Percentiles rank a stretch among this genome's conserved stretches.
Conservation (phyloP, 1,284 basidiomycete species). For the Nidula niveotomentosa region DNA sequence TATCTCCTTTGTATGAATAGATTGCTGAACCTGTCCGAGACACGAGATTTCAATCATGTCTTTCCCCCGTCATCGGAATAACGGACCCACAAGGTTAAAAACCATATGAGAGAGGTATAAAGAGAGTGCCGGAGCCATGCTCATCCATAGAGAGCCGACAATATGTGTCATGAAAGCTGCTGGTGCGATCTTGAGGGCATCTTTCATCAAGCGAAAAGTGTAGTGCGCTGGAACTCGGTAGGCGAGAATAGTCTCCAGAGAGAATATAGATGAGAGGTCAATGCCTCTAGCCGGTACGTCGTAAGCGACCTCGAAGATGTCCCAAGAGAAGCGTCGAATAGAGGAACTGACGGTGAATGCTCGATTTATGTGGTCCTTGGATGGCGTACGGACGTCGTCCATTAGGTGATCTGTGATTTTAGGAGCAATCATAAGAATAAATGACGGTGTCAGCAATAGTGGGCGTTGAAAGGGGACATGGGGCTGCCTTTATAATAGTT, state of each 20-base stretch:
- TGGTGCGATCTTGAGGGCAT: conserved; percentile 28
- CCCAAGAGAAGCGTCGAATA: conserved; percentile 19
- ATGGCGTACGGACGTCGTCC: no score
- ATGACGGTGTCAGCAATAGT: no score
- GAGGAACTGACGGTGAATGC: no score
- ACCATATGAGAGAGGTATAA: conserved; percentile 20
- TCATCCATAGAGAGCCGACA: conserved; percentile 21
- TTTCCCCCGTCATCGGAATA: neutral
- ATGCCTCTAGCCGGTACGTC: conserved; percentile 9
- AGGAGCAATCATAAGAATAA: no score
- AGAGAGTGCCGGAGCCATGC: conserved; percentile 23
- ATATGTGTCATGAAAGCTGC: conserved; percentile 21
- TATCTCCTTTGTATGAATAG: conserved; percentile 1
- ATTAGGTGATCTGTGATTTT: no score
- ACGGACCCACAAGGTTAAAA: conserved; percentile 20
- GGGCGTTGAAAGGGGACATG: no score
- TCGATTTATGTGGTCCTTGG: no score
- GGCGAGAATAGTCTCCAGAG: neutral
- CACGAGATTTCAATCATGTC: no score
- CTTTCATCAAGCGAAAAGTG: conserved; percentile 19
- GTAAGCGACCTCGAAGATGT: conserved; percentile 29
- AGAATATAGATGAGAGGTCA: neutral
- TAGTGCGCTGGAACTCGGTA: neutral
- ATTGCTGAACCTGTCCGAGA: neutral
- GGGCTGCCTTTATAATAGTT: no score